Base-by-base conservation (phyloP, 768 basidiomycete genomes). In the Chalciporus piperatus region DNA sequence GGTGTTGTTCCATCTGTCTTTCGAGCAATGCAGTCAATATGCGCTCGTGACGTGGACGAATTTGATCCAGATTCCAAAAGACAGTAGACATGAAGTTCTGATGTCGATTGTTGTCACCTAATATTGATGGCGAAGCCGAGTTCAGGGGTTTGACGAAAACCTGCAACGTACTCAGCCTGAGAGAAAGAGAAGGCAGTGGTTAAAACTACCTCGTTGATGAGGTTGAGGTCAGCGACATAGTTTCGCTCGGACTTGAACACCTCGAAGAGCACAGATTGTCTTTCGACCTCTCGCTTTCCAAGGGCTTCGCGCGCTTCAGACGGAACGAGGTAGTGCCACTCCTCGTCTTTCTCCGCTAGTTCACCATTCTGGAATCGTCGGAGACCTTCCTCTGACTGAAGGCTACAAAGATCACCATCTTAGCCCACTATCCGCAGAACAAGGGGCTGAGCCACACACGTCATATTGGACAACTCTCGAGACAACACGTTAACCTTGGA, bases 211-310 rank as follows among this genome's bases (percentile, higher is more conserved):
- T 89, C 77, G 71, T 82, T 70, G 56, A 89, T 71, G 51, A 84
- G 67, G 62, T 84, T 77, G 44, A 99, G 69, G 70, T 98, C 96
- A 27, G 78, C 68, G 11, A 93, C 87, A 65, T 97, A 98, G 53
- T 92, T 87, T 55, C 84, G 78, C 71, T 99, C 97, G 0, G 87
- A 84, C 67, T 91, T 87, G 69, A 98, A 85, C 20, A 96, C 71
- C 65, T 98, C 95, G 59, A 94, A 95, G 6, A 99, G 77, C 35
- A 84, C 82, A 22, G 84, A 89, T 66, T 98, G 94, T 41, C 94
- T 79, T 51, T 87, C 82, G 19, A 94, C 84, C 65, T 97, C 93
- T 45, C 80, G 68, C 63, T 85, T 82, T 22, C 85, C 83, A 3
- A 98, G 70, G 1, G 83, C 80, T 25, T 86, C 83, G 14, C 79